Conservation (phyloP, 495 filamentous ascomycete species). For the Trichocladium uniseriatum region DNA sequence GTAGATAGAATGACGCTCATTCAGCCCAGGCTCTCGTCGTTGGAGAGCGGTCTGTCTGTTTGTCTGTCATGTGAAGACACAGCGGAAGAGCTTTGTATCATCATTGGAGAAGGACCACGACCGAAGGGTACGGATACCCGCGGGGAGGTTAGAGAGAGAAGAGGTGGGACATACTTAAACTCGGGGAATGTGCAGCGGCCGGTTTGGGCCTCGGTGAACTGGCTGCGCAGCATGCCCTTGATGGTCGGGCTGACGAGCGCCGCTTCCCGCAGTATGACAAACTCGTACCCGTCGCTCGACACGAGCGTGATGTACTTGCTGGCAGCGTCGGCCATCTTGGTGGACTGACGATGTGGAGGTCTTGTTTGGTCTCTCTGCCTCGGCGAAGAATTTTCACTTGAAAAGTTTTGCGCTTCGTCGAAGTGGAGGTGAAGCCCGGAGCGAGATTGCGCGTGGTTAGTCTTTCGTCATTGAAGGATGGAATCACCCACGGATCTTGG, state of each 20-base stretch:
- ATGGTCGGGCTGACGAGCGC: constrained; percentile 69
- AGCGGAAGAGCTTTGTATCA: constrained; percentile 23
- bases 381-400: background rate
- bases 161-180: constrained; percentile 50
- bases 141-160: background rate
- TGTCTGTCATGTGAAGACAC: too few relatives aligned
- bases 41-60: constrained; percentile 24
- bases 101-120: constrained; percentile 29
- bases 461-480: background rate
- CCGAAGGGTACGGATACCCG: background rate
- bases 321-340: constrained; percentile 6
- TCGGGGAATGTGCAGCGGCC: constrained; percentile 60
- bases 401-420: background rate
- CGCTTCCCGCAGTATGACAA: constrained; percentile 69
- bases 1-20: constrained; percentile 39
- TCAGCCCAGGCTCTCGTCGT: constrained; percentile 25
- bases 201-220: constrained; percentile 58
- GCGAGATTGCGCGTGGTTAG: background rate
- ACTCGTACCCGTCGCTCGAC: constrained; percentile 82
- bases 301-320: constrained; percentile 76
- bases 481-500: background rate
- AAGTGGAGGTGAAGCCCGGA: background rate
- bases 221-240: constrained; percentile 76
- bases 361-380: too few relatives aligned
- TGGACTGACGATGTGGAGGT: too few relatives aligned